Evolutionary conservation across 768 basidiomycete species (phyloP).

Genomic region (Macrolepiota fuliginosa): DNA sequence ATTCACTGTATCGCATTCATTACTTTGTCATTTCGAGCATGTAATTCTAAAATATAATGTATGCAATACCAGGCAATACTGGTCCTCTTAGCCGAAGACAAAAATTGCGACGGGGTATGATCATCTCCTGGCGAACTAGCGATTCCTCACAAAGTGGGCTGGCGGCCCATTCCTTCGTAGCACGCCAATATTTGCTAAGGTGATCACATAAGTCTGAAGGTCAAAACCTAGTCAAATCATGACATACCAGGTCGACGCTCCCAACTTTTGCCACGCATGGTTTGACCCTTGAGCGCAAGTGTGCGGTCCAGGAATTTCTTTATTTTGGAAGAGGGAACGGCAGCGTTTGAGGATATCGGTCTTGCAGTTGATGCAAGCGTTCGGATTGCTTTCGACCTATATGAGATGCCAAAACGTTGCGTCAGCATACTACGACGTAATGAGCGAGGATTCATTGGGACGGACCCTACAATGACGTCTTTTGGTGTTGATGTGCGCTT

Average conservation of each 20-base stretch:
- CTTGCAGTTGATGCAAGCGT: conserved; percentile 31
- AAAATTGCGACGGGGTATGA: too few relatives aligned
- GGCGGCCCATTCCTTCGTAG: conserved; percentile 54
- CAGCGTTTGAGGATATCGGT: conserved; percentile 29
- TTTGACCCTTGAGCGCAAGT: conserved; percentile 43
- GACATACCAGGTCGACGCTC: conserved; percentile 55
- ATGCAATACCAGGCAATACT: too few relatives aligned
- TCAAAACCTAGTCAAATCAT: neutral
- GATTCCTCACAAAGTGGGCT: conserved; percentile 45
- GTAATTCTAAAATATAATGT: too few relatives aligned
- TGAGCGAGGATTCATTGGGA: conserved; percentile 9
- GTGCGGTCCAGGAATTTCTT: conserved; percentile 51
- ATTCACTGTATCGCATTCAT: too few relatives aligned
- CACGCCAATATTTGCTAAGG: conserved; percentile 52
- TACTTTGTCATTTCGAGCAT: too few relatives aligned
- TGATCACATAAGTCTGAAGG: neutral
- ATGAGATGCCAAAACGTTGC: neutral
- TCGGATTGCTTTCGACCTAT: conserved; percentile 53
- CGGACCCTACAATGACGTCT: conserved; percentile 57
- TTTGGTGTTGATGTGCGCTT: conserved; percentile 31
- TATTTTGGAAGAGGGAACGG: conserved; percentile 46
- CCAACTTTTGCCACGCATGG: conserved; percentile 47
- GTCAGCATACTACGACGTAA: neutral
- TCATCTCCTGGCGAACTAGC: conserved; percentile 2
- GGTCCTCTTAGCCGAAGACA: too few relatives aligned